Base-by-base conservation (phyloP, 768 basidiomycete genomes). In the Termitomyces sp. region DNA sequence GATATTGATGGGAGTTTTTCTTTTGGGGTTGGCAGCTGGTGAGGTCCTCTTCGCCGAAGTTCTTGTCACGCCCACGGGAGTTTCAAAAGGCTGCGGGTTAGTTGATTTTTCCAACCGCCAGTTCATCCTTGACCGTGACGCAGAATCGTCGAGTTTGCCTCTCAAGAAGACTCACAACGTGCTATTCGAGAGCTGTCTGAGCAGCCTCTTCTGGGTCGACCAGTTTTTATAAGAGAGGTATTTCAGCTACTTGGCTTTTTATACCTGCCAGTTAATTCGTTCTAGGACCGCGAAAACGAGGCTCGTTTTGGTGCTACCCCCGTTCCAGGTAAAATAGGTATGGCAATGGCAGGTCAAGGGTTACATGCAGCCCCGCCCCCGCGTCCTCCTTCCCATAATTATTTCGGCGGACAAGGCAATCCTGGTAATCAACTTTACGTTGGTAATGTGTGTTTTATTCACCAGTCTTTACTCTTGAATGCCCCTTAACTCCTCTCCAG, bases 41-140 rank as follows among this genome's bases (percentile, higher is more conserved):
- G 94, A 95, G 82, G 95, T 98, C 71, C 88, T 96, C 74, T 99
- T 99, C 86, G 92, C 96, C 84, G 96, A 99, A 87, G 94, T 99
- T 66, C 86, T 99, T 68, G 80, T 94, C 65, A 97, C 97, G 6
- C 96, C 96, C 16, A 95, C 91, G 22, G 96, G 96, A 32, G 85
- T 96, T 55, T 98, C 95, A 26, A 99, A 99, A 73, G 96, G 96
- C 71, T 99, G 96, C 87, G 96, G 96, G 97, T 98, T 67, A 75
- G 95, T 83, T 7, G 43, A 43, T 52, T 16, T 48, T 38, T 59
- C 41, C 36, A 44, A 11, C 44, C 28, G 2, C 28, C 47, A 20
- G 35, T 60, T 75, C 13, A 35, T n/a, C 0, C 51, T 50, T 68
- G 9, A 67, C 30, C 38, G 24, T 28, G 10, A 40, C 28, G 0